These are phyloP conservation scores for Glaciozyma martinii DNA, from an alignment of 768 basidiomycete species.

Conservation along the genomic window DNA sequence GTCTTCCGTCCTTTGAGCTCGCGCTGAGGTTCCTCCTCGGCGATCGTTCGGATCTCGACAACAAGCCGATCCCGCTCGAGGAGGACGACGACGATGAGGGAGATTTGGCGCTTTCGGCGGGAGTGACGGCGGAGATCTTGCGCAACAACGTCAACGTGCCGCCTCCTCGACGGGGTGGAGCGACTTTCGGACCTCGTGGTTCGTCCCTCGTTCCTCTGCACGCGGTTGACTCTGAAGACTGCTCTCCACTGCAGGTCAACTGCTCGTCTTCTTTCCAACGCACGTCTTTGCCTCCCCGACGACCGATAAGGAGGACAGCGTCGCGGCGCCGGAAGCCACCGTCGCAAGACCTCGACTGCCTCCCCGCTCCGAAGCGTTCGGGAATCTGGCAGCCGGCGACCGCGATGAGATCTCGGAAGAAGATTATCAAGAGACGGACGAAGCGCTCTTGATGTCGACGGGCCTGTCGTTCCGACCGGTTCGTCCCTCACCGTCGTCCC, in stretches of 20 bases:
- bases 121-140: conserved; percentile 10
- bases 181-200: conserved; percentile 21
- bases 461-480: conserved; percentile 10
- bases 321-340: conserved; percentile 2
- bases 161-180: conserved; percentile 23
- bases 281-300: conserved; percentile 10
- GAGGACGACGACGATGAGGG: conserved; percentile 33
- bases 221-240: not conserved
- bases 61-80: conserved; percentile 21
- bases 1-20: conserved; percentile 63
- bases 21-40: conserved; percentile 76
- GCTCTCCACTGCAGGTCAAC: conserved; percentile 6
- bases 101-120: conserved; percentile 1
- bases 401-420: conserved; percentile 11
- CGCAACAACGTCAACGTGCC: conserved; percentile 28
- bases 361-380: conserved; percentile 25
- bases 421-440: conserved; percentile 28
- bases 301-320: not conserved
- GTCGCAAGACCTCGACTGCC: conserved; percentile 6
- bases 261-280: conserved; percentile 24
- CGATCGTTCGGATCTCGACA: conserved; percentile 39
- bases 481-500: not conserved
- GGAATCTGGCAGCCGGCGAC: conserved; percentile 12
- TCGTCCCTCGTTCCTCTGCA: not conserved
- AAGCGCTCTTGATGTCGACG: conserved; percentile 18